A percentile compares a stretch with the other conserved stretches of the same genome.
phyloP scores from a whole-genome alignment of 202 grass and related monocot genomes.

The Bolboschoenoplectus hybrid region DNA sequence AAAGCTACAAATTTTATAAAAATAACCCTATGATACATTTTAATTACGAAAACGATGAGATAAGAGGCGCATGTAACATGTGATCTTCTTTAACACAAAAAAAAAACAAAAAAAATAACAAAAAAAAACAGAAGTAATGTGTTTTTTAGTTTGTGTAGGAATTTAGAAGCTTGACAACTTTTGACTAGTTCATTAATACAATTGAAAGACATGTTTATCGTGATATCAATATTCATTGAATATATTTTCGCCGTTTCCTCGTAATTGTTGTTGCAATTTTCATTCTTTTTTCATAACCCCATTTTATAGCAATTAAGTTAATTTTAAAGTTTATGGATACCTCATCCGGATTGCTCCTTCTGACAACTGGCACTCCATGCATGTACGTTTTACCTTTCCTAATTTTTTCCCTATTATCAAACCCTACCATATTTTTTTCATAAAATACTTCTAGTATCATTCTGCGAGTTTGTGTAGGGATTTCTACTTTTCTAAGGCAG shows the following conservation, averaged over 20 bases:
- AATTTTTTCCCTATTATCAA: constrained; percentile 5
- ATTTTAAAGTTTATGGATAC: constrained; percentile 2
- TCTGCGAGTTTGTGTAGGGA: not conserved
- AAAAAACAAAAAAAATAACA: not conserved
- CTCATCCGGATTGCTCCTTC: not conserved
- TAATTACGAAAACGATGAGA: too few relatives aligned
- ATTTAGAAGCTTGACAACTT: not conserved
- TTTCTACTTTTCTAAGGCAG: not conserved
- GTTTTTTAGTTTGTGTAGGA: not conserved
- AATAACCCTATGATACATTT: too few relatives aligned
- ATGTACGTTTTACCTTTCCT: not conserved
- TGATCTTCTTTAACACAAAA: too few relatives aligned
- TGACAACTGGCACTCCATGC: constrained; percentile 25
- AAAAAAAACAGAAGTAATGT: not conserved
- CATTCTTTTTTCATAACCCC: not conserved
- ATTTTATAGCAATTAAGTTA: not conserved
- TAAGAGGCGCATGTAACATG: too few relatives aligned
- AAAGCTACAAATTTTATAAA: too few relatives aligned
- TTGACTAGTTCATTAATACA: not conserved
- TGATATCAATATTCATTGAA: not conserved
- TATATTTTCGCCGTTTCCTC: constrained; percentile 29
- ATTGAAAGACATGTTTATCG: not conserved
- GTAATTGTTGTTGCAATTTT: not conserved
- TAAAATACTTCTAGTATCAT: not conserved
- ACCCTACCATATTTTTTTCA: not conserved